These are phyloP conservation scores for Chaetomium sp. DNA, from an alignment of 2,329 filamentous ascomycete species.

Conservation along the genomic window DNA sequence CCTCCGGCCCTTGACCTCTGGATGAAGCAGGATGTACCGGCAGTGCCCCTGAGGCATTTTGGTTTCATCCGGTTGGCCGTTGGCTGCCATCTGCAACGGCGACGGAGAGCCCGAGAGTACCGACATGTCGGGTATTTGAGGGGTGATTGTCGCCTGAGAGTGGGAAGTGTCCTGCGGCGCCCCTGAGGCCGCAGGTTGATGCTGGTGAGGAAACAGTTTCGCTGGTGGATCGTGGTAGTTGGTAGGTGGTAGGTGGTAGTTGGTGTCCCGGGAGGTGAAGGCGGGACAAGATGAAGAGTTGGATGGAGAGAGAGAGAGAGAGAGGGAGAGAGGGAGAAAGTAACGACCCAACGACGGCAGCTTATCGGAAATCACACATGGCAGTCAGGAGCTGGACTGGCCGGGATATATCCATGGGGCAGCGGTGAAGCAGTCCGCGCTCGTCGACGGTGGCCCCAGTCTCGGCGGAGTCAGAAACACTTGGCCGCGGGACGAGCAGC, in stretches of 20 bases:
- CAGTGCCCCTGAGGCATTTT: conserved; percentile 60
- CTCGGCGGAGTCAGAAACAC: neutral
- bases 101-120: conserved; percentile 37
- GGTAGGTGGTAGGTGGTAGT: neutral
- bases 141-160: conserved; percentile 7
- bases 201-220: neutral
- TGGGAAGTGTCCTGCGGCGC: conserved; percentile 8
- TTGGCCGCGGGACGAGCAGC: neutral
- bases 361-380: conserved; percentile 37
- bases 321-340: conserved; percentile 18
- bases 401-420: conserved; percentile 33
- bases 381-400: conserved; percentile 27
- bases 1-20: conserved; percentile 59
- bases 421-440: conserved; percentile 17
- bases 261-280: neutral
- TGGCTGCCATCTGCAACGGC: conserved; percentile 36
- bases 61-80: conserved; percentile 44
- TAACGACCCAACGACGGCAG: conserved; percentile 22
- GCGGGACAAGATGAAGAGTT: neutral
- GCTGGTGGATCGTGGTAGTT: neutral
- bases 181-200: conserved; percentile 4
- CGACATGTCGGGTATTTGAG: conserved; percentile 34
- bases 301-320: conserved; percentile 16
- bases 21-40: conserved; percentile 59
- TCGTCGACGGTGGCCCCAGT: conserved; percentile 12